These are phyloP conservation scores for Beauveria brongniartii DNA, from an alignment of 2,329 filamentous ascomycete genomes.

Conservation along the genomic window DNA sequence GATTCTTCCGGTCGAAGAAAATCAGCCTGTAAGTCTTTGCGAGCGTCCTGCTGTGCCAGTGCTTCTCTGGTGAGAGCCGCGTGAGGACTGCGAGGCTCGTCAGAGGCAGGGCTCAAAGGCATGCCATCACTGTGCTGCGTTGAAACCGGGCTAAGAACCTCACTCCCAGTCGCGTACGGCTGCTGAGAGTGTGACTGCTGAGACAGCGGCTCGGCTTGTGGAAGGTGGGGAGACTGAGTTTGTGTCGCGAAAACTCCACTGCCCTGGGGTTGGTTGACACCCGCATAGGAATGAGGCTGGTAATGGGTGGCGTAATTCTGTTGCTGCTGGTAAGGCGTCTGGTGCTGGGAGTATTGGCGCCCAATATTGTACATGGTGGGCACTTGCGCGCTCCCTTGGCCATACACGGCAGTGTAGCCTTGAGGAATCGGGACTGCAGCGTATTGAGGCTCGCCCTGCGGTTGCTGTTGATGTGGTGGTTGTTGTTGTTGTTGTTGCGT, in stretches of 20 bases:
- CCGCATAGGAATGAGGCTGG: background rate
- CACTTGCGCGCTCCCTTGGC: background rate
- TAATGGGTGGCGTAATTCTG: background rate
- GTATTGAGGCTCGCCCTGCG: slow-evolving; percentile 10
- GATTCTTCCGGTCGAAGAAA: background rate
- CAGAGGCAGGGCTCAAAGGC: background rate
- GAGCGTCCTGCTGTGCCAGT: background rate
- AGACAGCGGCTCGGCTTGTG: background rate
- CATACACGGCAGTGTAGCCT: slow-evolving; percentile 4
- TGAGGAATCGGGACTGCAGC: slow-evolving; percentile 4
- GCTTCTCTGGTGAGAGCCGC: background rate
- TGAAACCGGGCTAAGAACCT: background rate
- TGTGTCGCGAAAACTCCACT: background rate
- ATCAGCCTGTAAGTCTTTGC: background rate
- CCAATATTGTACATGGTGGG: background rate
- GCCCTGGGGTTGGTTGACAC: background rate
- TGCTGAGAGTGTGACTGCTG: background rate
- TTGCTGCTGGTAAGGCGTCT: background rate
- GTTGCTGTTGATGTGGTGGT: slow-evolving; percentile 4
- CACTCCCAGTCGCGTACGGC: background rate
- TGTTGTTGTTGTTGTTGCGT: background rate
- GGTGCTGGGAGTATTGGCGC: background rate
- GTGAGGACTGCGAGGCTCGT: background rate
- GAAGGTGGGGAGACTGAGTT: background rate
- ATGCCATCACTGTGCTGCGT: background rate